These are phyloP conservation scores for Asterophora parasitica DNA, from an alignment of 768 basidiomycete genomes.

Conservation along the genomic window DNA sequence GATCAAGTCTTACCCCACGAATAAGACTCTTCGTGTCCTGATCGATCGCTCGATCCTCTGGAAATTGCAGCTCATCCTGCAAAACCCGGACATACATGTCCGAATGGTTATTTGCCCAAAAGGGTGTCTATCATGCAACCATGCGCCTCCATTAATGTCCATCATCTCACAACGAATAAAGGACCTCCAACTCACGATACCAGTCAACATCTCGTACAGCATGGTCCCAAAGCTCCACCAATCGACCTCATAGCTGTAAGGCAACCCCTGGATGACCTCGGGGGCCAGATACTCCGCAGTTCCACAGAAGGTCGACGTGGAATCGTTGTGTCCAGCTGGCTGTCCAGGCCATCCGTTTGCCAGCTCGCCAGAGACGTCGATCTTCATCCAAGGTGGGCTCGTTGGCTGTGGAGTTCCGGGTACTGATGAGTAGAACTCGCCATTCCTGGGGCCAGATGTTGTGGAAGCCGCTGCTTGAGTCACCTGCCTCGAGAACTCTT, in stretches of 20 bases:
- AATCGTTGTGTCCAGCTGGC: conserved; percentile 47
- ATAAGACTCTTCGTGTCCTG: conserved; percentile 93
- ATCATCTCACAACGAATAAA: conserved; percentile 9
- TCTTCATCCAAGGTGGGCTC: conserved; percentile 77
- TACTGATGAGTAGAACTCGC: conserved; percentile 52
- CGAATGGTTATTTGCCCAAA: conserved; percentile 88
- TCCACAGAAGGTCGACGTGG: conserved; percentile 87
- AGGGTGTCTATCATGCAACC: conserved; percentile 62
- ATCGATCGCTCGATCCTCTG: conserved; percentile 88
- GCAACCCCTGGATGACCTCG: conserved; percentile 88
- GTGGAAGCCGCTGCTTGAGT: conserved; percentile 51
- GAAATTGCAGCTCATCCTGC: conserved; percentile 86
- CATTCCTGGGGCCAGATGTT: conserved; percentile 41
- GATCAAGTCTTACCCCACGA: conserved; percentile 66
- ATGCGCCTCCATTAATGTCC: conserved; percentile 8
- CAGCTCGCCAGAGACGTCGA: conserved; percentile 49
- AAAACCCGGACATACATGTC: conserved; percentile 94
- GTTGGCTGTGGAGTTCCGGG: conserved; percentile 40
- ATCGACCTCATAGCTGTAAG: conserved; percentile 92
- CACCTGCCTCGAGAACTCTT: conserved; percentile 71
- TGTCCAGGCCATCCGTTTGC: conserved; percentile 55
- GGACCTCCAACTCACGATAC: conserved; percentile 62
- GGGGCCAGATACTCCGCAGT: conserved; percentile 97
- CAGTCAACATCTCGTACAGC: conserved; percentile 95
- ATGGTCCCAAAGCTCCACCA: conserved; percentile 99